These are phyloP conservation scores for Glycine latifolia DNA, from an alignment of 306 rosid species.

Conservation along the genomic window DNA sequence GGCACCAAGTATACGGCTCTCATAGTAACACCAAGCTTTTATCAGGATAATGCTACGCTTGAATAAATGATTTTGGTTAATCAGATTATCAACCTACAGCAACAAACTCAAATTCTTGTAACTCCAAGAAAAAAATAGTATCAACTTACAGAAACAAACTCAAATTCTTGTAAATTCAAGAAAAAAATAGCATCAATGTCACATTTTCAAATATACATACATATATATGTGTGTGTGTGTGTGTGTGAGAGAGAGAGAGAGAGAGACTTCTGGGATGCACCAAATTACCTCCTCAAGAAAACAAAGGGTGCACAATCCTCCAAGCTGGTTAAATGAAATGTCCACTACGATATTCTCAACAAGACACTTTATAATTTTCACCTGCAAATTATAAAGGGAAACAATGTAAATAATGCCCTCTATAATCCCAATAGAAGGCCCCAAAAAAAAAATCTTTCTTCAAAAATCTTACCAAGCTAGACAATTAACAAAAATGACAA, in stretches of 20 bases:
- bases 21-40: slow-evolving; percentile 99
- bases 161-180: slow-evolving; percentile 40
- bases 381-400: slow-evolving; percentile 60
- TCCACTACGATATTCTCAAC: slow-evolving; percentile 99
- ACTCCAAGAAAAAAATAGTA: slow-evolving; percentile 34
- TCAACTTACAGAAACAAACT: slow-evolving; percentile 73
- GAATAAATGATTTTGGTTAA: slow-evolving; percentile 88
- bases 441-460: neutral
- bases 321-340: slow-evolving; percentile 97
- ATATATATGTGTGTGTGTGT: no score
- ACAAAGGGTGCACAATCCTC: slow-evolving; percentile 98
- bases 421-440: neutral
- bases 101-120: slow-evolving; percentile 47
- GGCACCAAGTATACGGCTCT: slow-evolving; percentile 98
- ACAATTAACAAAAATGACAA: neutral
- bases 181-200: neutral
- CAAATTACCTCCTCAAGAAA: slow-evolving; percentile 93
- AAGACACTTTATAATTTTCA: slow-evolving; percentile 94
- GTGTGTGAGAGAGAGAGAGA: no score
- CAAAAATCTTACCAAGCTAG: neutral
- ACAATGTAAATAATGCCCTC: slow-evolving; percentile 1
- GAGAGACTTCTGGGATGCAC: slow-evolving; percentile 33
- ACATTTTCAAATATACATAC: slow-evolving; percentile 19
- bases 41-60: slow-evolving; percentile 97
- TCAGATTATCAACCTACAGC: slow-evolving; percentile 85